Conservation (phyloP, 306 rosid genomes). For the Citrullus amarus region DNA sequence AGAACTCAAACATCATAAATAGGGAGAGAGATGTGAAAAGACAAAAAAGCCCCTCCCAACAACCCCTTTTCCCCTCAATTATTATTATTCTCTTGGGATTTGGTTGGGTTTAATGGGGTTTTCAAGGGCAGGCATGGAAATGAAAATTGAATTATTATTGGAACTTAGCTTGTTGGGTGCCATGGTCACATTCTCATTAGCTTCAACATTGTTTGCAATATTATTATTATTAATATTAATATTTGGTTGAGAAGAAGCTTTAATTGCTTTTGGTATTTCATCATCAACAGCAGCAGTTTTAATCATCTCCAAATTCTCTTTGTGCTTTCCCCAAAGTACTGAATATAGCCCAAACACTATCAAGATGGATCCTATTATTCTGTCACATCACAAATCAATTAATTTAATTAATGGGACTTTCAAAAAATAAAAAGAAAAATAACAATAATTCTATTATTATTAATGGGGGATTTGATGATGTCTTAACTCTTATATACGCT, state of each 20-base stretch:
- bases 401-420: neutral
- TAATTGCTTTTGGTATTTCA: constrained; percentile 44
- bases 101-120: constrained; percentile 14
- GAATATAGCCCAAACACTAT: constrained; percentile 68
- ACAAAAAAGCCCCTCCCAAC: constrained; percentile 3
- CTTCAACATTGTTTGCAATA: too few relatives aligned
- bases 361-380: constrained; percentile 61
- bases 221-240: neutral
- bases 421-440: too few relatives aligned
- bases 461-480: neutral
- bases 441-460: neutral
- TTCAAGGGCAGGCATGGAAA: constrained; percentile 24
- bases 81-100: neutral
- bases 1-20: neutral
- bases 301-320: constrained; percentile 30
- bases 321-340: constrained; percentile 91
- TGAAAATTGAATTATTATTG: constrained; percentile 10
- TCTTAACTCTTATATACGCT: neutral
- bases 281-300: neutral
- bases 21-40: neutral
- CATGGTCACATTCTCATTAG: too few relatives aligned
- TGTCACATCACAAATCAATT: constrained; percentile 21
- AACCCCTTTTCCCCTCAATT: too few relatives aligned
- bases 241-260: constrained; percentile 27
- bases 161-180: too few relatives aligned